Evolutionary conservation across 208 protist genomes (phyloP), one percentile per base, ranked within the genome.

Genomic region (Naegleria lovaniensis): DNA sequence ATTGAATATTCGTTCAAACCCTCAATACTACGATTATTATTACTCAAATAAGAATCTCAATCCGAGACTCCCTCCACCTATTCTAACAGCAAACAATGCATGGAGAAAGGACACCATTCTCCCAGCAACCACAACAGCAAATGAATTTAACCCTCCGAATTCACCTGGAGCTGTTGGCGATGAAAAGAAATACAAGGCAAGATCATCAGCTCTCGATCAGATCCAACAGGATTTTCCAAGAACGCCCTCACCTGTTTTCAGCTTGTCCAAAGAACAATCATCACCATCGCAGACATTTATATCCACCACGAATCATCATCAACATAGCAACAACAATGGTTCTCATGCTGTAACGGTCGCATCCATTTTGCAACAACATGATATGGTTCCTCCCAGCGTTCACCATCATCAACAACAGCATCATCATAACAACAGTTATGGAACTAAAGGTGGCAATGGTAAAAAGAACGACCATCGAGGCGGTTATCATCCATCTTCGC

Each of bases 151-250:
- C 7, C 16, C 83, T 85, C 39, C 33, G 29, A 40, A 43, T 43
- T 85, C 83, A 85, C 40, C 40, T 85, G 33, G 40, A 16, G 83
- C 33, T 85, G 83, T 51, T 38, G 83, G 83, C 48, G 15, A 48
- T 19, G 83, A 40, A 85, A 48, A 29, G 83, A 48, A 85, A 16
- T 43, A 43, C 36, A 85, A 85, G 41, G 9, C 38, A 48, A 38
- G 22, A 48, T 85, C 83, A 48, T 40, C 76, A 39, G 25, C 59
- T 11, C 6, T 89, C 5, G 85, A 52, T 89, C 19, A 25, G 19
- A 89, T 89, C 41, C 85, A 89, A 89, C 36, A 89, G 25, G 85
- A 89, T n/a, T 67, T 89, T 29, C 85, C 85, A 25, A 52, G 85
- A 13, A 89, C 85, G 15, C 85, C 85, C 16, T 67, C 43, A 29